Evolutionary conservation across 305 asterid genomes (phyloP).

Genomic region (Fraxinus velutina): DNA sequence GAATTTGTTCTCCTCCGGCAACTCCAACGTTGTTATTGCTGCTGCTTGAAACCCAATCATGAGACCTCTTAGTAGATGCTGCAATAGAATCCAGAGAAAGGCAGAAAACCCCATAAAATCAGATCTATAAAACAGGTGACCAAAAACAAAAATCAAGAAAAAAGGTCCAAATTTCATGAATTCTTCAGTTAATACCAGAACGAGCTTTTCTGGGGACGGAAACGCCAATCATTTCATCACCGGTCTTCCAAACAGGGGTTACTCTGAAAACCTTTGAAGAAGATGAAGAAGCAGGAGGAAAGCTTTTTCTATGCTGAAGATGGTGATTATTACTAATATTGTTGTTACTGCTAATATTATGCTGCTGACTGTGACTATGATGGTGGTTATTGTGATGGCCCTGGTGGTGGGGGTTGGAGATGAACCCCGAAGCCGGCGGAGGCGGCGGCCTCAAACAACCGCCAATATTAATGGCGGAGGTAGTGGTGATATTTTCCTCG

Average conservation of each 20-base stretch:
- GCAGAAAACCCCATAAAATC: conserved; percentile 16
- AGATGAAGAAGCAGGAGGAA: conserved; percentile 44
- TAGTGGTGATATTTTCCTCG: conserved; percentile 35
- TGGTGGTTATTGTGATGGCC: conserved; percentile 30
- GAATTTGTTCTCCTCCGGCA: conserved; percentile 57
- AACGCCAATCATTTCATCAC: conserved; percentile 90
- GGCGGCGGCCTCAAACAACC: conserved; percentile 49
- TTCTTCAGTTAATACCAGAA: conserved; percentile 45
- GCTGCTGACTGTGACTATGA: conserved; percentile 33
- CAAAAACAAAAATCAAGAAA: not conserved
- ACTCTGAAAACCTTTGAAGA: conserved; percentile 47
- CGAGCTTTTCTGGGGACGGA: conserved; percentile 98
- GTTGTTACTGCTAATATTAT: conserved; percentile 20
- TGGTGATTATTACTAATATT: conserved; percentile 37
- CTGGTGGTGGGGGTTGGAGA: conserved; percentile 37
- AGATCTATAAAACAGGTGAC: not conserved
- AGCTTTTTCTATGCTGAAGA: conserved; percentile 66
- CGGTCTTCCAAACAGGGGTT: conserved; percentile 85
- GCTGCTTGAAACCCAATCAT: conserved; percentile 69
- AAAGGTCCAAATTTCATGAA: not conserved
- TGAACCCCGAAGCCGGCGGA: conserved; percentile 31
- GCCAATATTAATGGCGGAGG: conserved; percentile 28
- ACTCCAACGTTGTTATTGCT: conserved; percentile 47
- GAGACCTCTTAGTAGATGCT: conserved; percentile 85
- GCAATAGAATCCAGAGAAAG: conserved; percentile 18